phyloP scores from a whole-genome alignment of 805 yeast genomes.

The Scheffersomyces coipomensis region DNA sequence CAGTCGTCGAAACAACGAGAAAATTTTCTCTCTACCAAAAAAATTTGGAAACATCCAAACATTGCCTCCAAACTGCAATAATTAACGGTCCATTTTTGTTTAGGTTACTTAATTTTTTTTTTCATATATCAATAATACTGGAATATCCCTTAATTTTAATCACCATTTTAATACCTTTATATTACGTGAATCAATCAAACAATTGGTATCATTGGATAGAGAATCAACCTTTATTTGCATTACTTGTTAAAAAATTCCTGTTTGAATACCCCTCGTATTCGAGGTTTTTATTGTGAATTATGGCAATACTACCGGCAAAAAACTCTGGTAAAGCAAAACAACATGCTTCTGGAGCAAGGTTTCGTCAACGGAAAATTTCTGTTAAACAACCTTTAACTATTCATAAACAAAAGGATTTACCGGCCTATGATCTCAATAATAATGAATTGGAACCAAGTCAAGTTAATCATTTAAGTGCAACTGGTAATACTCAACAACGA shows the following conservation, averaged over 20 bases:
- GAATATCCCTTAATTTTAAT: too few relatives aligned
- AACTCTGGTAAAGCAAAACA: slow-evolving; percentile 21
- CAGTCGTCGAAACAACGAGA: neutral
- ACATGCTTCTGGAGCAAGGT: slow-evolving; percentile 59
- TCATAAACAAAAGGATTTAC: slow-evolving; percentile 73
- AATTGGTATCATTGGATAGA: neutral
- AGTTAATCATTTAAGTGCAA: slow-evolving; percentile 34
- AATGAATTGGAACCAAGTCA: slow-evolving; percentile 43
- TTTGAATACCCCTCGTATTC: neutral
- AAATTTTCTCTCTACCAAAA: neutral
- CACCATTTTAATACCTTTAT: neutral
- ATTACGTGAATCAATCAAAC: neutral
- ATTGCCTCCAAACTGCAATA: slow-evolving; percentile 26
- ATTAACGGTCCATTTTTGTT: slow-evolving; percentile 6
- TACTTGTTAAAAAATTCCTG: too few relatives aligned
- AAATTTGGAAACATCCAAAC: slow-evolving; percentile 19
- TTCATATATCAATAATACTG: neutral
- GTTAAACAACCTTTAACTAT: slow-evolving; percentile 85
- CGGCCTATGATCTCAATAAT: slow-evolving; percentile 61
- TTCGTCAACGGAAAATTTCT: slow-evolving; percentile 92
- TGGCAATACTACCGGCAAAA: slow-evolving; percentile 43
- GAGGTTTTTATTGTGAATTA: slow-evolving; percentile 8
- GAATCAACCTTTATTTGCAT: too few relatives aligned
- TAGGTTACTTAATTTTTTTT: neutral
- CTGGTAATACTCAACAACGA: slow-evolving; percentile 66